Evolutionary conservation across 352 stramenopile genomes (phyloP), one percentile per base, ranked within the genome.

Genomic region (Globisporangium uncinulatum): DNA sequence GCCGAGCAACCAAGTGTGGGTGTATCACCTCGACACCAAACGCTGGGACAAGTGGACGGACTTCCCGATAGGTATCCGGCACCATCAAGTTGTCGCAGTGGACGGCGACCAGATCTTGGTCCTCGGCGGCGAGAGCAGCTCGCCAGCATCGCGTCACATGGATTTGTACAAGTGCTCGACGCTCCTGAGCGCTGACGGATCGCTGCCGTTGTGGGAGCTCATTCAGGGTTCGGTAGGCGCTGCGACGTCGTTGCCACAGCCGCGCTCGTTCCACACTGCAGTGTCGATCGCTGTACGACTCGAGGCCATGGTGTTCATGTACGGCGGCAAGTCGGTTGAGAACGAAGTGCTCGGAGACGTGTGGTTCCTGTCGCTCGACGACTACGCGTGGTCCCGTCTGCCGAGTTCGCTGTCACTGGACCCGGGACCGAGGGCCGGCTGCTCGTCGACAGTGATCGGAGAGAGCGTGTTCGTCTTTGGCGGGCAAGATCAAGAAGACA

Each of bases 401-500:
- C 82, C 86, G 11, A 87, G 60, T 24, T 89, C 86, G 13, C 50
- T 90, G 11, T 90, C 84, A 2, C 60, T 94, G 5, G 83, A 94
- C 53, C 86, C 86, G 37, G 83, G 86, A 3, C 76, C 83, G 24
- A 67, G 86, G 54, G 64, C 73, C n/a, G 82, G 79, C 13, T 94
- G 82, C 24, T 77, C 79, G 0, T 76, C 74, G 29, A 63, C 70
- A 39, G 86, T 89, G 13, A 89, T 94, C 29, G 86, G 86, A 6
- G 86, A 95, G 52, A 88, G 72, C 43, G 82, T 95, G 2, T 95
- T 86, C 43, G 51, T 95, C 0, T 95, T 94, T 58, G 86, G 83
- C 42, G 86, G 86, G 1, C 66, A 87, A 56, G 84, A 94, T 62
- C 83, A 83, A 43, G 84, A 92, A 63, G 83, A 90, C 47, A 87